Evolutionary conservation across 73 alveolate genomes (phyloP), one percentile per base, ranked within the genome.

Genomic region (Symbiodinium natans): DNA sequence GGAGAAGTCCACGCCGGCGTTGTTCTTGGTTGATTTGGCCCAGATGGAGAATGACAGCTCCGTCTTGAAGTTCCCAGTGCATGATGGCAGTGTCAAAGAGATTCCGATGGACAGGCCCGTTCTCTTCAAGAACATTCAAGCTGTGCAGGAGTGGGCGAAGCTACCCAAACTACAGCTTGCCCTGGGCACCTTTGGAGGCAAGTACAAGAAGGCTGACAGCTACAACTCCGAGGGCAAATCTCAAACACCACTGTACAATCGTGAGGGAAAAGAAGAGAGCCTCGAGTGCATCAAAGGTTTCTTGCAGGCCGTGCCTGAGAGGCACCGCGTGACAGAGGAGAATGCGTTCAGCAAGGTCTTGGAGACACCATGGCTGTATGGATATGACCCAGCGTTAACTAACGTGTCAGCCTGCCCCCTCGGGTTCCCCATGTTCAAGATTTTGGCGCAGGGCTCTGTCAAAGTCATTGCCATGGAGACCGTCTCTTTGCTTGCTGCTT

Each of bases 161-260:
- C 11, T n/a, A 0, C 80, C 93, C 15, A 84, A 84, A 31, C 31
- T 84, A 23, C 93, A 84, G 56, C n/a, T 84, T 11, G 93, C 93
- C 25, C 54, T 84, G 43, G 93, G 93, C 27, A 43, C 46, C 56
- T 84, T 84, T 84, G 93, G 93, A 5, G 93, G 93, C 80, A 27
- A 56, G 19, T 84, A 84, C 77, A 84, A 84, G 77, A 84, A 84
- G 93, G 43, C 74, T 25, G 93, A 84, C 42, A 84, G n/a, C 80
- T 84, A 38, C 80, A 3, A 25, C n/a, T 10, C 34, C 21, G 13
- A 21, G 5, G 93, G 93, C 5, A 41, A 46, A 33, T 42, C 93
- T 0, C 93, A 84, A n/a, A 41, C 43, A 56, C 25, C 46, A 2
- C 75, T 84, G 31, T 84, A 31, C 93, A 31, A 29, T 34, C 43